Conservation (phyloP, 306 rosid genomes). For the Hippophae gyantsensis region DNA sequence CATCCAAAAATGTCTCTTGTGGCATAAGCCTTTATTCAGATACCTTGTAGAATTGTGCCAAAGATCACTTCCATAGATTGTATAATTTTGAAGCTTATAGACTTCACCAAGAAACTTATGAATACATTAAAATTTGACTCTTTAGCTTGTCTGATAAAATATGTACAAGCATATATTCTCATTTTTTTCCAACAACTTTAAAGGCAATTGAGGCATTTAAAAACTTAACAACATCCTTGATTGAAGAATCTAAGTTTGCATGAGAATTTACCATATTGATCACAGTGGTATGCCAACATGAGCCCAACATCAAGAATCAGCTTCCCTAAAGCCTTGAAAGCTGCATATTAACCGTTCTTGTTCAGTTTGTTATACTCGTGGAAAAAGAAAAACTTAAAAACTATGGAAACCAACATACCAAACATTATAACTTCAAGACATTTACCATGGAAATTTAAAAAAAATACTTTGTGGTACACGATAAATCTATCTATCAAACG, state of each 20-base stretch:
- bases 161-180: constrained; percentile 3
- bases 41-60: not conserved
- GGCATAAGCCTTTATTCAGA: constrained; percentile 8
- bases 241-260: not conserved
- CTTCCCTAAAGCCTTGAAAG: constrained; percentile 91
- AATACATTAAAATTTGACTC: constrained; percentile 1
- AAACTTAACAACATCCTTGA: not conserved
- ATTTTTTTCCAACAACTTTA: not conserved
- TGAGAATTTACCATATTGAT: constrained; percentile 61
- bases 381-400: constrained; percentile 4
- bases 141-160: not conserved
- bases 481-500: not conserved
- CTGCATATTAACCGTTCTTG: constrained; percentile 30
- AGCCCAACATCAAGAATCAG: constrained; percentile 84
- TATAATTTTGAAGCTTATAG: constrained; percentile 8
- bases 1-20: constrained; percentile 7
- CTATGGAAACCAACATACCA: not conserved
- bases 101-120: constrained; percentile 3
- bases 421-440: not conserved
- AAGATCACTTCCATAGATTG: constrained; percentile 2
- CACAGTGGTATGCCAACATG: constrained; percentile 87
- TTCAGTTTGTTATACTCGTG: constrained; percentile 16
- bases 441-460: too few species aligned
- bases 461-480: too few species aligned
- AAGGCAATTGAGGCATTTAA: constrained; percentile 6